Percentiles rank a stretch among this genome's conserved stretches.
Evolutionary conservation across 306 rosid species (phyloP).

Genomic region (Argentina anserina): DNA sequence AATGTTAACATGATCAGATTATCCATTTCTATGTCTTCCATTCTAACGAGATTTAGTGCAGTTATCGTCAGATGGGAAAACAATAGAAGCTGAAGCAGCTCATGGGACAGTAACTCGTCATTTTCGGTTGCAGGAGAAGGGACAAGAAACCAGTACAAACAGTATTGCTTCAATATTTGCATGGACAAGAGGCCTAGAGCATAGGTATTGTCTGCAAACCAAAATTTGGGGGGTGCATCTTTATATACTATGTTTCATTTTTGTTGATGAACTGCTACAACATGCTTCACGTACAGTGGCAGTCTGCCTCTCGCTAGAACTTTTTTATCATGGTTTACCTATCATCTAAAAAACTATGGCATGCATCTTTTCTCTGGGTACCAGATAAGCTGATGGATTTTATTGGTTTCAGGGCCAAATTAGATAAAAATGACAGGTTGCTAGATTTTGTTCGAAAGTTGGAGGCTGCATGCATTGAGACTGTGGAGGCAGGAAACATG

Average conservation of each 20-base stretch:
- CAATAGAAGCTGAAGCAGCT: conserved; percentile 97
- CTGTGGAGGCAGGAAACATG: conserved; percentile 91
- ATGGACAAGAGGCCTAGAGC: conserved; percentile 94
- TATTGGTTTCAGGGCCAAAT: conserved; percentile 56
- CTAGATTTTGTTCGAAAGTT: conserved; percentile 71
- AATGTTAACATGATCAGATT: neutral
- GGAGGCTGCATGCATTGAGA: conserved; percentile 85
- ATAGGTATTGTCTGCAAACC: conserved; percentile 53
- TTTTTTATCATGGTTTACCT: neutral
- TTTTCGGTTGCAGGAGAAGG: conserved; percentile 83
- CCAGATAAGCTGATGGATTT: neutral
- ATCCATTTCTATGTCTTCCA: conserved; percentile 10
- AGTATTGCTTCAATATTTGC: conserved; percentile 99
- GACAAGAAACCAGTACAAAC: conserved; percentile 97
- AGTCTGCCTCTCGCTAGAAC: neutral
- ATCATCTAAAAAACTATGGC: neutral
- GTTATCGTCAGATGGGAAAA: conserved; percentile 96
- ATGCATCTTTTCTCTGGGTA: neutral
- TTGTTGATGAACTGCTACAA: neutral
- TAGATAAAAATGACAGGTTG: conserved; percentile 69
- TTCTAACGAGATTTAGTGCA: conserved; percentile 37
- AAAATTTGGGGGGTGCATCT: neutral
- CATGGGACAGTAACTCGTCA: conserved; percentile 99
- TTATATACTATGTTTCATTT: neutral
- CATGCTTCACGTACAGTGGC: neutral